Evolutionary conservation across 2,329 filamentous ascomycete genomes (phyloP).

Genomic region (Drechslerella coelobrocha): DNA sequence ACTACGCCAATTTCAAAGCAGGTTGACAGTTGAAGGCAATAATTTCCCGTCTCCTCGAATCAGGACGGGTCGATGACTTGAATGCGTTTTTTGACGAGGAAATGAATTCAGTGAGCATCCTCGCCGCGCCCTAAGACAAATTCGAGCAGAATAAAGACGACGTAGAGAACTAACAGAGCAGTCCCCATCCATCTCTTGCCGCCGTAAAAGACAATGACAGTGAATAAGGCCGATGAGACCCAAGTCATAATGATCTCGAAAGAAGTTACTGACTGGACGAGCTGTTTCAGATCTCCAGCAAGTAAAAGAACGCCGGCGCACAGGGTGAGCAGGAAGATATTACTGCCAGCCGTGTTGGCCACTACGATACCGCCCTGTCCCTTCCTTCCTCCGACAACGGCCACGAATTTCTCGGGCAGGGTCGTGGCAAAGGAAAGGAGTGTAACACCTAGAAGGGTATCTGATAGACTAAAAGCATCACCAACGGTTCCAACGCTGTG

Average conservation of each 20-base stretch:
- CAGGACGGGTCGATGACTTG: not conserved
- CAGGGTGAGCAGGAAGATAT: conserved; percentile 65
- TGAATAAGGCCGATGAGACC: conserved; percentile 55
- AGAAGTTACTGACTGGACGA: conserved; percentile 54
- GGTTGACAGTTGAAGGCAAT: conserved; percentile 9
- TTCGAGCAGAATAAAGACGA: conserved; percentile 55
- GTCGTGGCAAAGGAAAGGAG: conserved; percentile 64
- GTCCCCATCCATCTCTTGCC: conserved; percentile 57
- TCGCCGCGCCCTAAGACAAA: conserved; percentile 39
- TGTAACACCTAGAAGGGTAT: conserved; percentile 61
- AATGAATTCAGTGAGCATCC: conserved; percentile 18
- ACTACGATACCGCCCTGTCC: conserved; percentile 63
- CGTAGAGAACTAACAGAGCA: conserved; percentile 55
- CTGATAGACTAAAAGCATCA: conserved; percentile 60
- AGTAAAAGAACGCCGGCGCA: conserved; percentile 61
- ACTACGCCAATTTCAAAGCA: conserved; percentile 32
- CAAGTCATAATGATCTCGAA: conserved; percentile 57
- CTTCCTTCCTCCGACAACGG: conserved; percentile 61
- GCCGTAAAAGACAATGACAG: conserved; percentile 56
- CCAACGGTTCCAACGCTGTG: conserved; percentile 60
- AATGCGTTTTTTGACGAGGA: not conserved
- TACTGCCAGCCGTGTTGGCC: conserved; percentile 65
- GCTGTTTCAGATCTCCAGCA: conserved; percentile 53
- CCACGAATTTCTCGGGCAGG: conserved; percentile 64
- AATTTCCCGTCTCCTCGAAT: not conserved